Base-by-base conservation (phyloP, 2,329 filamentous ascomycete species). In the Claviceps arundinis region DNA sequence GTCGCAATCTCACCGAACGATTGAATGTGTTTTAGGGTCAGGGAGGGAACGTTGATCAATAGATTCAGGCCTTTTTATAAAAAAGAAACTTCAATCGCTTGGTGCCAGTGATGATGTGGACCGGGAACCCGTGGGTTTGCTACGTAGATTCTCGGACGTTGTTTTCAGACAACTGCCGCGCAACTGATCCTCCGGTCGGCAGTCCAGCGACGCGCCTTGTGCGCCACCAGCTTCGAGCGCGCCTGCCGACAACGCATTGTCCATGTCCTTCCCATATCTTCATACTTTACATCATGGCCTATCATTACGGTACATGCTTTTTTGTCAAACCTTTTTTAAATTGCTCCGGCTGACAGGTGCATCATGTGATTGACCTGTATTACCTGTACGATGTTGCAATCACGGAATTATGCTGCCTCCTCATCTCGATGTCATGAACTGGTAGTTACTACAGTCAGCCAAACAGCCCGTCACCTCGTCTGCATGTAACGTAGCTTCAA, bases 351-450 rank as follows among this genome's bases (percentile, higher is more conserved):
- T 34, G 24, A 24, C 24, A 24, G 24, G 24, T 34, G 30, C 9
- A 34, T 34, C n/a, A 19, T 37, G 30, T 2, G 17, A 17, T 40
- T n/a, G 34, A 40, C 8, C 24, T 41, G 22, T 14, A 50, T n/a
- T 13, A 26, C 19, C 24, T 41, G 22, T 19, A 50, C 48, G 14
- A 50, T 37, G 14, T 44, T 50, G 30, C 48, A 26, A 26, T 14
- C 30, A 17, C n/a, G 24, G 8, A 45, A 34, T 42, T 30, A 43
- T n/a, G 44, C 8, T 30, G 50, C 6, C n/a, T 22, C 34, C n/a
- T 26, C 46, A 69, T 49, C 60, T 63, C n/a, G 64, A 64, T 50
- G 63, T 68, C 57, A 67, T 69, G 55, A 70, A 70, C 67, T 69
- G 48, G 46, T 37, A 34, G 30, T 11, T 34, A 26, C 7, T 40